Conservation (phyloP, 2,329 filamentous ascomycete genomes). For the Scytalidium sp. region DNA sequence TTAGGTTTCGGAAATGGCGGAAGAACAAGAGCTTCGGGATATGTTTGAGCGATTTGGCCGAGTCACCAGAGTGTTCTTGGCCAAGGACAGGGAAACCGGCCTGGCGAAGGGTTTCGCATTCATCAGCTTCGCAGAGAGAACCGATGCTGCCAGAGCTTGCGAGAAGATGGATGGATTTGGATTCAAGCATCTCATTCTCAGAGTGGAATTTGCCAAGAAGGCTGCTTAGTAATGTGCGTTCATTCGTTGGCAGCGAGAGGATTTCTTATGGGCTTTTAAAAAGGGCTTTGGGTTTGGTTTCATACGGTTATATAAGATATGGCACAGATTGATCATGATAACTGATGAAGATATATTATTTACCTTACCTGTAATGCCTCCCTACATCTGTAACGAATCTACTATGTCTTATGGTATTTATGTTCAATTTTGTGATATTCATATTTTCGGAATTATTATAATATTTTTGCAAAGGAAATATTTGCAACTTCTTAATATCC, state of each 20-base stretch:
- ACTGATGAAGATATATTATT: background rate
- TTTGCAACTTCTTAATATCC: too few species aligned
- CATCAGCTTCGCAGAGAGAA: slow-evolving; percentile 90
- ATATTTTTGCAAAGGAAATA: too few species aligned
- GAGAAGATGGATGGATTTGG: slow-evolving; percentile 97
- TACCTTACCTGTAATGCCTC: background rate
- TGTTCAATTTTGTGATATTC: too few species aligned
- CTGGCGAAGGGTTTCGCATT: slow-evolving; percentile 98
- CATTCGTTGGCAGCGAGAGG: background rate
- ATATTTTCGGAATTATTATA: too few species aligned
- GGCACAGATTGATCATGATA: background rate
- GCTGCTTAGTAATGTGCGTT: slow-evolving; percentile 30
- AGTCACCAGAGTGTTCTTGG: slow-evolving; percentile 95
- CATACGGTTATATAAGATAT: background rate
- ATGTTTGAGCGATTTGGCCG: slow-evolving; percentile 98
- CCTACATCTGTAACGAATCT: too few species aligned
- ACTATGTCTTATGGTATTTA: too few species aligned
- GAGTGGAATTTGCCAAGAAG: slow-evolving; percentile 86
- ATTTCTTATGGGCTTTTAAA: background rate
- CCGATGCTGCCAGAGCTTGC: slow-evolving; percentile 87
- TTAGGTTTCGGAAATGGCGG: slow-evolving; percentile 93
- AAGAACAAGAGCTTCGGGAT: slow-evolving; percentile 91
- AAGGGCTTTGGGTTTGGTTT: background rate
- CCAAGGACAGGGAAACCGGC: slow-evolving; percentile 95
- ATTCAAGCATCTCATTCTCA: slow-evolving; percentile 82